Base-by-base conservation (phyloP, 352 stramenopile species). In the Phytophthora lateralis region DNA sequence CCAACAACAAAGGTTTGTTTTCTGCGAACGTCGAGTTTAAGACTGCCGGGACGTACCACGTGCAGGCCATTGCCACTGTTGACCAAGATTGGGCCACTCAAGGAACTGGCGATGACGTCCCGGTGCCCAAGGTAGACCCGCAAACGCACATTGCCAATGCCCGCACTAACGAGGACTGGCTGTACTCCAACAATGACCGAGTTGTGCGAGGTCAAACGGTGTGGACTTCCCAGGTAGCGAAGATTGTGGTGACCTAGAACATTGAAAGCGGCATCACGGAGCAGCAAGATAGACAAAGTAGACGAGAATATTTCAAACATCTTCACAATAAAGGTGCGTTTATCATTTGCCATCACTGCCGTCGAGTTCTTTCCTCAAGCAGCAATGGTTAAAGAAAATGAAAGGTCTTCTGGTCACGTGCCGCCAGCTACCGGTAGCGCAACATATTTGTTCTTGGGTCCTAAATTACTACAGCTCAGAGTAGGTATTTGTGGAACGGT, bases 61-160 rank as follows among this genome's bases (percentile, higher is more conserved):
- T 89, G 4, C 78, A 86, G 20, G 81, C 73, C 2, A 60, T 80
- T 20, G 79, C 79, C 15, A 88, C 63, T 3, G 76, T 91, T 9
- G 84, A 93, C 58, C 75, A 91, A 71, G 55, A 86, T 52, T 90
- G 84, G 84, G 62, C 63, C 18, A 62, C 51, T 34, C 80, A 91
- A 63, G 76, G 77, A 17, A 77, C 73, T 18, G 49, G 53, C 10
- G 46, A 62, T 10, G 66, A 71, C 35, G 9, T 58, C 1, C 71
- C 79, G 3, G 55, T 69, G 20, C 80, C 79, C 9, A 76, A 80
- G 46, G 68, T 89, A 10, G 74, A 68, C 24, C 82, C 85, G 11
- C 82, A 93, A 69, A 85, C 78, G 1, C 85, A 93, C 66, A 59
- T 89, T 24, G 80, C 90, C 35, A 91, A 93, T 55, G 80, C 72